phyloP scores from a whole-genome alignment of 176 grass and related monocot genomes.

The Aegilops longissima region DNA sequence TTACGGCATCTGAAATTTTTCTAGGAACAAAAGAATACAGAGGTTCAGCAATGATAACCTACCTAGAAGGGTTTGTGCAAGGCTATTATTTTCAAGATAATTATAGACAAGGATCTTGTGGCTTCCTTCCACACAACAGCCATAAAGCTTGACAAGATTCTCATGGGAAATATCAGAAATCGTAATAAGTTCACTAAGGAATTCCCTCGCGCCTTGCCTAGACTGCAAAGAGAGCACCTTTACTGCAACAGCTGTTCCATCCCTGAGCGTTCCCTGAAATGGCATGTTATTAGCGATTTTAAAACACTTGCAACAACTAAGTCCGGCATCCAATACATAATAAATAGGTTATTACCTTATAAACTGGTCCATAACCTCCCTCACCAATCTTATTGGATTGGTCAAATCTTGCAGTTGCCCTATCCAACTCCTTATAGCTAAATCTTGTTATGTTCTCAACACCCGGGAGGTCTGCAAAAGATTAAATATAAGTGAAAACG shows the following conservation, averaged over 20 bases:
- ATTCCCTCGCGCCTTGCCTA: constrained; percentile 71
- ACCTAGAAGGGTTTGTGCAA: constrained; percentile 74
- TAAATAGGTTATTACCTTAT: constrained; percentile 49
- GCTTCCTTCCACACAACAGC: constrained; percentile 68
- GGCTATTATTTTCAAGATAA: constrained; percentile 81
- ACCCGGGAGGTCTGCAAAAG: constrained; percentile 44
- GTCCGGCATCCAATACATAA: neutral
- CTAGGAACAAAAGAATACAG: neutral
- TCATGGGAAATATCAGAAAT: constrained; percentile 59
- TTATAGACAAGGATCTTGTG: constrained; percentile 77
- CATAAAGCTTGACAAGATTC: constrained; percentile 70
- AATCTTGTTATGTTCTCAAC: constrained; percentile 54
- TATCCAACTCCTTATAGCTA: constrained; percentile 58
- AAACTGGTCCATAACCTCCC: constrained; percentile 77
- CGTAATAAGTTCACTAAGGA: constrained; percentile 59
- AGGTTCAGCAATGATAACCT: constrained; percentile 15
- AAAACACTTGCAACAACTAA: neutral
- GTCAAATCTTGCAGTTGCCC: constrained; percentile 56
- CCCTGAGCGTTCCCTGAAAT: constrained; percentile 57
- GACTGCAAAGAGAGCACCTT: constrained; percentile 72
- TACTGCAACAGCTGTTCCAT: constrained; percentile 72
- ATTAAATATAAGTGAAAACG: neutral
- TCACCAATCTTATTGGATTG: constrained; percentile 65
- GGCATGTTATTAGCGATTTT: constrained; percentile 19
- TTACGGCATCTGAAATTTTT: neutral